Base-by-base conservation (phyloP, 2,329 filamentous ascomycete species). In the Leptographium radiaticola region DNA sequence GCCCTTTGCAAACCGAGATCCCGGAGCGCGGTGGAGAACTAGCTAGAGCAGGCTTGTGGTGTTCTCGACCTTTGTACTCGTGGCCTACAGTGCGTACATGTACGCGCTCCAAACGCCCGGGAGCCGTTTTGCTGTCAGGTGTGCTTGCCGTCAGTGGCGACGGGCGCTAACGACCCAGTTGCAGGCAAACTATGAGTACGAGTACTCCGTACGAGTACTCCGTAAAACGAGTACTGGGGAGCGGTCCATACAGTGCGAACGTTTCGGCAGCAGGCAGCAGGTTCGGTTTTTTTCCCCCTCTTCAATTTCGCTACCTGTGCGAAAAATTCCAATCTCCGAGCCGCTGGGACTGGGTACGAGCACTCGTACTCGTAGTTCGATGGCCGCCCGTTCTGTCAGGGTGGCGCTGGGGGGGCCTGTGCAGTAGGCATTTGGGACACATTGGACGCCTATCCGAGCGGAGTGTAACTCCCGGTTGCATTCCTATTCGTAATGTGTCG, bases 1-100 rank as follows among this genome's bases (percentile, higher is more conserved):
- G 40, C 47, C 42, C 52, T 30, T 42, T 44, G 39, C 46, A 46
- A 56, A 52, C 56, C 54, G 52, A 57, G 49, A 56, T 56, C 45
- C 56, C 52, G 54, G 56, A 51, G 54, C 31, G 40, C 42, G 11
- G 55, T 54, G 55, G 55, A 52, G 49, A 15, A 45, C 12, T 36
- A 10, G 34, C 9, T 2, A 36, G 34, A 13, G 12, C 9, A n/a
- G n/a, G n/a, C n/a, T n/a, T n/a, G n/a, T n/a, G 12, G 34, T 36
- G 34, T 36, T 36, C 12, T 36, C 12, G 9, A 13, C 34, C 12
- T 36, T 6, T 6, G 34, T 36, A 36, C 34, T 36, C 34, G 5
- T 2, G 25, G 25, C 5, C 25, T 25, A 25, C 25, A 25, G 25
- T 25, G 25, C 25, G 25, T 25, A 5, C 25, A 25, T 25, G 25